Evolutionary conservation across 352 stramenopile genomes (phyloP), one percentile per base, ranked within the genome.

Genomic region (Phytopythium helicoides): DNA sequence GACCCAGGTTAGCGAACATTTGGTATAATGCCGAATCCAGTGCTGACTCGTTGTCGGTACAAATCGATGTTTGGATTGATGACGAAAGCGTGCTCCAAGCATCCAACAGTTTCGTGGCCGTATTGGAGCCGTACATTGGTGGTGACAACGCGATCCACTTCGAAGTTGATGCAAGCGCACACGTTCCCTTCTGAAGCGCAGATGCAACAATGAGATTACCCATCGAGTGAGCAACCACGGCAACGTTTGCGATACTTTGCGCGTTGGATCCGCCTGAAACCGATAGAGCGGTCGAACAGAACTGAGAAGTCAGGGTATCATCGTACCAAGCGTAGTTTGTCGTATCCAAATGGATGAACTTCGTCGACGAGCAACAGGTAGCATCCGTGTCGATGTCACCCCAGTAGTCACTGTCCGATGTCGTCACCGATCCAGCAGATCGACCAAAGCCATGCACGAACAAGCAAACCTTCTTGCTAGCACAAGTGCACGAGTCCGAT

Each of bases 201-300:
- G 44, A 50, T 1, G 57, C 51, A 2, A 56, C 38, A 25, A 80
- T 59, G 22, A 83, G 51, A 54, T 83, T 83, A 42, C 68, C 72
- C 68, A 77, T 79, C 22, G 72, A 83, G 61, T 83, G 64, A 3
- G 63, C 52, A 5, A 83, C 48, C 11, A 83, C 42, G 14, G 68
- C 62, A 1, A 80, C 15, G 33, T 61, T 59, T 18, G 61, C 47
- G 16, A 73, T 46, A 22, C 26, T 61, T 23, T 50, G 9, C 2
- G 28, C 7, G 21, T 60, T 36, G 11, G 34, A 49, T 35, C 40
- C 52, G 21, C 21, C 21, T 19, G 56, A 53, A 6, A 66, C 36
- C 15, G 28, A 19, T 0, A 54, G 19, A 7, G 66, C 66, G 3
- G 58, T 58, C 8, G 54, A 31, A 35, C 66, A 75, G 12, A 71